Evolutionary conservation across 768 basidiomycete genomes (phyloP).

Genomic region (Phanerochaete carnosa): DNA sequence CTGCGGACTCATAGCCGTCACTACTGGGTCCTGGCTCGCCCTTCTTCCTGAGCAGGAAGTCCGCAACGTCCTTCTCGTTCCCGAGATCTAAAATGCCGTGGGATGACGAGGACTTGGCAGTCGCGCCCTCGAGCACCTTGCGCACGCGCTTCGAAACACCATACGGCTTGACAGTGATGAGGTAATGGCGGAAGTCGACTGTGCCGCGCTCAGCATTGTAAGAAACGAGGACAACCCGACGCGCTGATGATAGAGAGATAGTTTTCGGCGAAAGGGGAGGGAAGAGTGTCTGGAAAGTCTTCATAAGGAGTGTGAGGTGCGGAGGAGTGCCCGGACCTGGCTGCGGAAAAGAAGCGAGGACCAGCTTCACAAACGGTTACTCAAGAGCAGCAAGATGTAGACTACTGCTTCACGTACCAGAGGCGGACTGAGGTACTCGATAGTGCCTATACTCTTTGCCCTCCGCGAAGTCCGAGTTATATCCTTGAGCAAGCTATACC

Average conservation of each 20-base stretch:
- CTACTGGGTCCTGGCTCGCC: conserved; percentile 53
- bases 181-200: conserved; percentile 90
- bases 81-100: conserved; percentile 71
- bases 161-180: conserved; percentile 93
- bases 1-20: conserved; percentile 75
- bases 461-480: conserved; percentile 62
- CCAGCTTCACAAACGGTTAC: conserved; percentile 55
- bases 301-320: conserved; percentile 89
- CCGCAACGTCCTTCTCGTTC: conserved; percentile 91
- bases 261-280: conserved; percentile 86
- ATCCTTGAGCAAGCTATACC: conserved; percentile 91
- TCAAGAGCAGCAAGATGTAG: background rate
- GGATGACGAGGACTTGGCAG: conserved; percentile 33
- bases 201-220: conserved; percentile 86
- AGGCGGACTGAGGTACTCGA: conserved; percentile 91
- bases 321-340: conserved; percentile 72
- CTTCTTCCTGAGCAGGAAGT: conserved; percentile 78
- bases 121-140: conserved; percentile 69
- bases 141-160: conserved; percentile 92
- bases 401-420: conserved; percentile 51
- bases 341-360: conserved; percentile 83
- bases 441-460: conserved; percentile 65
- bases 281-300: conserved; percentile 94
- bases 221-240: conserved; percentile 89
- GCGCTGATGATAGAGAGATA: conserved; percentile 81